phyloP scores from a whole-genome alignment of 352 stramenopile genomes.

The Pythium pyrilobum region DNA sequence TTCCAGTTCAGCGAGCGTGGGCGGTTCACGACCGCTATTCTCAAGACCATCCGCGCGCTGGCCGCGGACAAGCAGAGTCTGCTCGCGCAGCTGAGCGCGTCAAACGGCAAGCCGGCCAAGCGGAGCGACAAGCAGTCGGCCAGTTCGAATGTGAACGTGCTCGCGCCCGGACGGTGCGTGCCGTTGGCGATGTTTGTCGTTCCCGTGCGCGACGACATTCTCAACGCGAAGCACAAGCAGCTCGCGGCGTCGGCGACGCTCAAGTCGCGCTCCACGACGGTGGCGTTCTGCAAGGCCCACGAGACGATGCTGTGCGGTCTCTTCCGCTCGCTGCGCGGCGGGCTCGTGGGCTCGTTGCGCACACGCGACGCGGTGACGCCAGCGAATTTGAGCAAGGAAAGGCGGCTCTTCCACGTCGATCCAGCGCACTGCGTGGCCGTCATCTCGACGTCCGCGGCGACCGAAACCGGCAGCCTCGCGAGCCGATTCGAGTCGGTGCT shows the following conservation, averaged over 20 bases:
- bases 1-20: slow-evolving; percentile 41
- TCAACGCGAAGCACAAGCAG: slow-evolving; percentile 25
- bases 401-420: slow-evolving; percentile 61
- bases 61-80: slow-evolving; percentile 56
- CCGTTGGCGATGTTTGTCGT: slow-evolving; percentile 60
- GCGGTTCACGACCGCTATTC: slow-evolving; percentile 30
- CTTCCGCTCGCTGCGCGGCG: slow-evolving; percentile 49
- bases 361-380: slow-evolving; percentile 49
- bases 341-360: slow-evolving; percentile 42
- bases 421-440: slow-evolving; percentile 65
- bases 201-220: slow-evolving; percentile 43
- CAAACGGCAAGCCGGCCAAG: slow-evolving; percentile 27
- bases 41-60: slow-evolving; percentile 45
- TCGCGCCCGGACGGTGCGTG: slow-evolving; percentile 56
- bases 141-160: slow-evolving; percentile 24
- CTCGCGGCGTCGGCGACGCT: slow-evolving; percentile 16
- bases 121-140: slow-evolving; percentile 25
- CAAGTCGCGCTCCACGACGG: slow-evolving; percentile 40
- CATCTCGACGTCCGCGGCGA: slow-evolving; percentile 32
- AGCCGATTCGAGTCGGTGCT: slow-evolving; percentile 38
- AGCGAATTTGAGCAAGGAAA: slow-evolving; percentile 58
- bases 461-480: slow-evolving; percentile 25
- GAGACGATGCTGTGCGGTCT: slow-evolving; percentile 47
- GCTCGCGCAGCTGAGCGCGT: slow-evolving; percentile 23
- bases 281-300: slow-evolving; percentile 50